Base-by-base conservation (phyloP, 2,329 filamentous ascomycete species). In the Penicillium sp. region DNA sequence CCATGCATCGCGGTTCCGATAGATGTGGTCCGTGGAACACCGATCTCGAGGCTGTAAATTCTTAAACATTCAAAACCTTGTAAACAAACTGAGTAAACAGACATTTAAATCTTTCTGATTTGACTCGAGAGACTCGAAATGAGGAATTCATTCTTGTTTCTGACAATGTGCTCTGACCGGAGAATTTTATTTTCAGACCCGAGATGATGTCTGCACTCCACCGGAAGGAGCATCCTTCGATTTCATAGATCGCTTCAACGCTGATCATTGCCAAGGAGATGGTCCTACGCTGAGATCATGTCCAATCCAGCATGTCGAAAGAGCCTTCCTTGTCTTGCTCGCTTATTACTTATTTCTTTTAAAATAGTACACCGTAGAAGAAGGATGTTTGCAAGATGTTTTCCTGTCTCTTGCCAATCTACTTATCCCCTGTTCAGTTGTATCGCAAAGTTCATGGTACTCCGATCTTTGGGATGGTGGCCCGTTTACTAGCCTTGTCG, bases 11-110 rank as follows among this genome's bases (percentile, higher is more conserved):
- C 46, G 50, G 35, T 16, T 27, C 55, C 43, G 24, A n/a, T n/a
- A n/a, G n/a, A n/a, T n/a, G n/a, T n/a, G n/a, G n/a, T n/a, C n/a
- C n/a, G n/a, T n/a, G n/a, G 49, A 44, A 49, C 31, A 59, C 51
- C 50, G 50, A 63, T 62, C 59, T 55, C 11, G 47, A 55, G 57
- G 36, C 58, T 56, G 49, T 54, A 56, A 52, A 39, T 54, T 22
- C 47, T 58, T 3, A 3, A 14, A 44, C 24, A 5, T 27, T 27
- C 9, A n/a, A 5, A 46, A 31, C 43, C 11, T 3, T 14, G 24
- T 31, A 9, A 10, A 31, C 31, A 31, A 9, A 31, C 27, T 31
- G 27, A 31, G 27, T 31, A 31, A 31, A 31, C 6, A 31, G 27
- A 31, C 27, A 31, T 31, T 9, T 9, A 9, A 31, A 10, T 31